A percentile compares a stretch with the other conserved stretches of the same genome.
Conservation (phyloP, 495 filamentous ascomycete species). For the Acidiella bohemica region DNA sequence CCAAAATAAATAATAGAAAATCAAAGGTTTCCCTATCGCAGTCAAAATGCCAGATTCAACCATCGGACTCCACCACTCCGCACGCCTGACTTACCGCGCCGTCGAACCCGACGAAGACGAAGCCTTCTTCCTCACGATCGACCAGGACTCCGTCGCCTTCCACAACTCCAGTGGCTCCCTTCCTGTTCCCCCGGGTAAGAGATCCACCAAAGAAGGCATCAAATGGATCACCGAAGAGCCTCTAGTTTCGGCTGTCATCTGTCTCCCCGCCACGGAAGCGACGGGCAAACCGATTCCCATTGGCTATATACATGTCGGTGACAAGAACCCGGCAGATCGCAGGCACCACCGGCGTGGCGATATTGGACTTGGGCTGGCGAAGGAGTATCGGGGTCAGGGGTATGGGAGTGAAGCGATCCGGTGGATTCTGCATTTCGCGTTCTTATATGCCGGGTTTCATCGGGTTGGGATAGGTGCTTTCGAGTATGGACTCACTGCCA, state of each 20-base stretch:
- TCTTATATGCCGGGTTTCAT: constrained; percentile 35
- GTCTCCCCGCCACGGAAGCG: constrained; percentile 20
- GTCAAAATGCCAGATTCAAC: too few relatives aligned
- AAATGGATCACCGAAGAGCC: constrained; percentile 22
- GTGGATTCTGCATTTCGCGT: constrained; percentile 39
- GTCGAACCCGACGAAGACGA: constrained; percentile 10
- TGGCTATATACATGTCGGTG: constrained; percentile 22
- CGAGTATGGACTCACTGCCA: too few relatives aligned
- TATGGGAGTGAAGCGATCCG: constrained; percentile 41
- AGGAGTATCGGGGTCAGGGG: constrained; percentile 33
- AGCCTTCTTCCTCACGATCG: constrained; percentile 36
- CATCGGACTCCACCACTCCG: too few relatives aligned
- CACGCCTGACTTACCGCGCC: constrained; percentile 28
- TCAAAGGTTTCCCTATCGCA: too few relatives aligned
- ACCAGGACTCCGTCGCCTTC: constrained; percentile 24
- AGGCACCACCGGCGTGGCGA: constrained; percentile 34
- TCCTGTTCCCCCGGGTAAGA: constrained; percentile 18
- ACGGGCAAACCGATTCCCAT: constrained; percentile 13
- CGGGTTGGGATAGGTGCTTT: constrained; percentile 31
- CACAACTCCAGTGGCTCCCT: constrained; percentile 19
- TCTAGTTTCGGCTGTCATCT: constrained; percentile 32
- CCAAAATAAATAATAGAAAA: too few relatives aligned
- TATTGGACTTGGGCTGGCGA: constrained; percentile 32
- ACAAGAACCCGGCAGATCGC: constrained; percentile 1
- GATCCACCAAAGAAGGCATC: not conserved